These are phyloP conservation scores for Oropetium thomaeum DNA, from an alignment of 176 grass and related monocot genomes.

Conservation along the genomic window DNA sequence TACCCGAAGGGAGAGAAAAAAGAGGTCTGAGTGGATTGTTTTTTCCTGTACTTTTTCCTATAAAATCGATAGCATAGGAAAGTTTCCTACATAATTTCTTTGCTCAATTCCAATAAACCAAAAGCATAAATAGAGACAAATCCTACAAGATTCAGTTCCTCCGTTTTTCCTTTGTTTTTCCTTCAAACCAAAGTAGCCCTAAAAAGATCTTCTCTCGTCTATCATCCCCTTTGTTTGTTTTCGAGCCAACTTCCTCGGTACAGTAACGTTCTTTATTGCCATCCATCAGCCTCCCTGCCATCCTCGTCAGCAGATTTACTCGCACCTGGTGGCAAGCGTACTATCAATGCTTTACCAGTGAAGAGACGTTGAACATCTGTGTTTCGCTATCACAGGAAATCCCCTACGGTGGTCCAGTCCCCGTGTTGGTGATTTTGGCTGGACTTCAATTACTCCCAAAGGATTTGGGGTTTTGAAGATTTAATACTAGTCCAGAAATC, in stretches of 20 bases:
- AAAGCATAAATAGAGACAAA: too few relatives aligned
- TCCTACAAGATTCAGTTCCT: too few relatives aligned
- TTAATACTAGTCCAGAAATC: background rate
- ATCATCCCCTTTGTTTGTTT: constrained; percentile 5
- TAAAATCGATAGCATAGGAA: too few relatives aligned
- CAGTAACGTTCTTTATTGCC: constrained; percentile 33
- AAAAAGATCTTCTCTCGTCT: constrained; percentile 12
- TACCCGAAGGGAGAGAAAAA: too few relatives aligned
- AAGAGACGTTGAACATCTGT: constrained; percentile 4
- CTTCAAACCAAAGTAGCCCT: too few relatives aligned
- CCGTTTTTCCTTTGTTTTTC: too few relatives aligned
- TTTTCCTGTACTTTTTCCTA: too few relatives aligned
- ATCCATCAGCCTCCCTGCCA: constrained; percentile 20
- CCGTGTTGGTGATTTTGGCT: constrained; percentile 24
- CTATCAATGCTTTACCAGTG: constrained; percentile 34
- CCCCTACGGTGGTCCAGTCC: constrained; percentile 19
- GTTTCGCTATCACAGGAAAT: constrained; percentile 35
- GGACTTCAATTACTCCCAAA: constrained; percentile 44
- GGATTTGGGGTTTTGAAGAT: constrained; percentile 15
- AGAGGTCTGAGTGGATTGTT: too few relatives aligned
- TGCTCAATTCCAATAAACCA: too few relatives aligned
- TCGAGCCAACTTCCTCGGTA: constrained; percentile 27
- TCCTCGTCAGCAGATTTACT: constrained; percentile 32
- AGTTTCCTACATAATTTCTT: too few relatives aligned
- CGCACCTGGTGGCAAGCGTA: constrained; percentile 9